Evolutionary conservation across 768 basidiomycete genomes (phyloP), one percentile per base, ranked within the genome.

Genomic region (Suillus spraguei): DNA sequence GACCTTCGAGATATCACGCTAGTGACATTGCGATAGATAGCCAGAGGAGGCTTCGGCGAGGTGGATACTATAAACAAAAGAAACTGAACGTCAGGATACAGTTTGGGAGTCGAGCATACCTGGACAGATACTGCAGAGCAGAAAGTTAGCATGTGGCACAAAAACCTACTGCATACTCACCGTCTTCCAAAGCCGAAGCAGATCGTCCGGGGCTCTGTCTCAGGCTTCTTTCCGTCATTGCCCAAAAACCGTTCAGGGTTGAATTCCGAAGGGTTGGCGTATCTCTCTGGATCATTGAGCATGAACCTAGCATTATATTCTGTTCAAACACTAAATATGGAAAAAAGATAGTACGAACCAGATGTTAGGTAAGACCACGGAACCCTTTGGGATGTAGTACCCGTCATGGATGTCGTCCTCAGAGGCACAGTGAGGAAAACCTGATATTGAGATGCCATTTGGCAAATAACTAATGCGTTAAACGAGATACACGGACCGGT

Each of bases 181-280:
- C 87, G 80, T 71, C 87, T 78, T 60, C 87, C 87, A 72, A 87
- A 89, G 11, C 87, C 87, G 76, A 88, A 89, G 65, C 82, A 84
- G 36, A 85, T 67, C 60, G 80, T 79, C 63, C 81, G 82, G 67
- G 85, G 84, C 74, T 87, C 85, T 47, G 73, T 75, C 69, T 86
- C 83, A 49, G 78, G 79, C 52, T 71, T 59, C 41, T 64, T 56
- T 13, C 41, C 56, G 5, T 59, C 47, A 28, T 39, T 42, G 9
- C 75, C 70, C 42, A 87, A 73, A 69, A 83, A 87, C 39, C 86
- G 81, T 60, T 83, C 83, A 32, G 86, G 86, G 59, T 82, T 79
- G 69, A 87, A 87, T 54, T 70, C 66, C 64, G 81, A 76, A 4
- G 85, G 85, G 60, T 83, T 74, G 47, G 73, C 69, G 72, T 86